Evolutionary conservation across 306 rosid species (phyloP), one percentile per base, ranked within the genome.

Genomic region (Vigna radiata): DNA sequence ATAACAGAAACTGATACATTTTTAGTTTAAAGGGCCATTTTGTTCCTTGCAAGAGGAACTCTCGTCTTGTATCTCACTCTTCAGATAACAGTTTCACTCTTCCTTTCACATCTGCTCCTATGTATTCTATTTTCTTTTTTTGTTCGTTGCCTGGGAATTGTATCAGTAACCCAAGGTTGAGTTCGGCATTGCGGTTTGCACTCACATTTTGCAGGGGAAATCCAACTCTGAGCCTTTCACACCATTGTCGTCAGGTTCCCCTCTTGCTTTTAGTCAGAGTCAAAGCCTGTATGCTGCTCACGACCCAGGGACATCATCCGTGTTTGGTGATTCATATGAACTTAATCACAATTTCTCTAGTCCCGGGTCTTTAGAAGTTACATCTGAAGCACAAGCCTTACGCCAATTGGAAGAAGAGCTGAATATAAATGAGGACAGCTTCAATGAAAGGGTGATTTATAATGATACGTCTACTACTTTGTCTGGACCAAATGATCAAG

Each of bases 331-430:
- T 44, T 68, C 87, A 19, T 63, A 17, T 65, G 98, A 93, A 68
- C 87, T 85, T 68, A 80, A 73, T 77, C 96, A 81, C 19, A 90
- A 71, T 85, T 86, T 80, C 81, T 86, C 91, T 43, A 91, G 92
- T 77, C 89, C 96, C 62, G 86, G 84, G 54, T 90, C 93, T 39
- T 69, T 79, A 4, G 99, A 91, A 81, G 90, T 87, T 75, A 85
- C 88, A 47, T 91, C 99, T 55, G 89, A 85, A 46, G 82, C 79
- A 70, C 87, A 89, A 61, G 97, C 89, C 72, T 77, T 95, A 76
- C 85, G 85, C 72, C 87, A 80, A 68, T 86, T 89, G 60, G 88
- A 95, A 85, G 88, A 89, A 85, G 90, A 89, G 62, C 86, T 92
- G 79, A 95, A 92, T 88, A 83, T 91, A 77, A 82, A 87, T 68